Evolutionary conservation across 2,329 filamentous ascomycete genomes (phyloP), one percentile per base, ranked within the genome.

Genomic region (Coniosporium tulheliwenetii): DNA sequence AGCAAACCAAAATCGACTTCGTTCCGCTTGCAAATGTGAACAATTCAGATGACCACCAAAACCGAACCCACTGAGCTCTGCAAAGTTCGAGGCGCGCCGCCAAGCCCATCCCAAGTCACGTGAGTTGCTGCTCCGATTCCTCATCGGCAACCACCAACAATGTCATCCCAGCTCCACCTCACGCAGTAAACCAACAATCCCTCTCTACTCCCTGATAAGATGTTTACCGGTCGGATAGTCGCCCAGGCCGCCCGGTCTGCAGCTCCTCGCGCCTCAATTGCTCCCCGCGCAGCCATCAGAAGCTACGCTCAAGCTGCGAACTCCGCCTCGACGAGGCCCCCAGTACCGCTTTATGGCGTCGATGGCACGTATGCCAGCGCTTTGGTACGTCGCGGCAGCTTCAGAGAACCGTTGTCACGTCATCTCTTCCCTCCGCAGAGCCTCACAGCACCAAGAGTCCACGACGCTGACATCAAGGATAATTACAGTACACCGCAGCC

Each of bases 321-420:
- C 49, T 62, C 76, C 53, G 63, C 71, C 57, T 68, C 77, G 62
- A 77, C 77, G 63, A 87, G 84, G 73, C 79, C 89, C 56, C 91
- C 91, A 52, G 73, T 95, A 61, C 76, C 87, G 56, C 77, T 98
- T 59, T 98, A 85, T 68, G 91, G 91, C 55, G 71, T 98, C 60
- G 91, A 96, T 67, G 91, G 91, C 66, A 96, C 89, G 62, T 98
- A 98, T 71, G 91, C 91, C 63, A 86, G 81, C 70, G 91, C 91
- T 71, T 75, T 98, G 79, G 91, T 98, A 89, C 64, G 85, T 63
- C 44, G 19, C 19, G 7, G 19, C 19, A 26, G 19, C 19, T 26
- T 26, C 19, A 26, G 3, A 26, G 19, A 3, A 26, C 19, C 19
- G 19, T 7, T 26, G 4, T 26, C 19, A 26, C 7, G 19, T 7